Conservation (phyloP, 176 grass and related monocot species). For the Cenchrus purpureus region DNA sequence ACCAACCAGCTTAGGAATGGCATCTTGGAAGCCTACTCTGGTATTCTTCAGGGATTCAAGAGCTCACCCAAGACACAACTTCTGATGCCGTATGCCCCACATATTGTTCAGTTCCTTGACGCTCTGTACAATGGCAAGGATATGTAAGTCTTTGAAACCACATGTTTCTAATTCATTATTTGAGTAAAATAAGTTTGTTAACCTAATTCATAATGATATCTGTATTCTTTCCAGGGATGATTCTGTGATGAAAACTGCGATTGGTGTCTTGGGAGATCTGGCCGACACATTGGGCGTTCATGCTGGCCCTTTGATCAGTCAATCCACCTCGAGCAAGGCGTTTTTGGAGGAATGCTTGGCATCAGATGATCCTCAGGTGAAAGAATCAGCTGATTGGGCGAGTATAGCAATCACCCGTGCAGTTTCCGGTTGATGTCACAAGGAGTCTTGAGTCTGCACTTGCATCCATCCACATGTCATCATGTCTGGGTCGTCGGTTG, state of each 20-base stretch:
- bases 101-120: conserved; percentile 80
- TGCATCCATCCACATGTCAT: conserved; percentile 60
- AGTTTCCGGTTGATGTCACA: conserved; percentile 67
- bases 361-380: conserved; percentile 76
- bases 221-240: conserved; percentile 68
- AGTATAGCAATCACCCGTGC: conserved; percentile 76
- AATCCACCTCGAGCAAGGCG: conserved; percentile 67
- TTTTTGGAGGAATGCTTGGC: conserved; percentile 86
- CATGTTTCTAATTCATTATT: neutral
- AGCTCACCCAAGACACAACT: conserved; percentile 73
- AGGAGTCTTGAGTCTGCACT: conserved; percentile 54
- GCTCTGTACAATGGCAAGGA: conserved; percentile 75
- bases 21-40: conserved; percentile 93
- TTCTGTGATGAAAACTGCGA: conserved; percentile 88
- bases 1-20: conserved; percentile 81
- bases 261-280: conserved; percentile 81
- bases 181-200: neutral
- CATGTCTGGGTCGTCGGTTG: conserved; percentile 63
- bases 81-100: conserved; percentile 68
- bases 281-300: conserved; percentile 80
- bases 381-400: conserved; percentile 85
- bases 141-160: conserved; percentile 61
- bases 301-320: conserved; percentile 70
- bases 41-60: conserved; percentile 94
- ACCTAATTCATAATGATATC: neutral